Evolutionary conservation across 2,329 filamentous ascomycete genomes (phyloP).

Genomic region (Malbranchea zuffiana): DNA sequence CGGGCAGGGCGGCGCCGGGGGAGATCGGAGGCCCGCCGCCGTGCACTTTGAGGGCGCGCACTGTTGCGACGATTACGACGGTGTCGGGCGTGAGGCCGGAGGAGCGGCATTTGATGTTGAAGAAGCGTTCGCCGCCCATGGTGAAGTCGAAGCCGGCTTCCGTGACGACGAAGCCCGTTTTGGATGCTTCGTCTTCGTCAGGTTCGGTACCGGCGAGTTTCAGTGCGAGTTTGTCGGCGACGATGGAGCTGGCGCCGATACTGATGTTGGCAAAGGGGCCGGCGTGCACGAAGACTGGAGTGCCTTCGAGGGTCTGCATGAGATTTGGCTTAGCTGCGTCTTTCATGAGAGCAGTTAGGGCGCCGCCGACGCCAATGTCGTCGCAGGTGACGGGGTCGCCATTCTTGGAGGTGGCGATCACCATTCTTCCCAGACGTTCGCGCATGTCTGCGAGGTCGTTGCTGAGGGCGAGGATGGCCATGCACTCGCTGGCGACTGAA

Average conservation of each 20-base stretch:
- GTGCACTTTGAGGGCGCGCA: constrained; percentile 92
- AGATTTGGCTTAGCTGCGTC: constrained; percentile 98
- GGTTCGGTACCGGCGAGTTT: constrained; percentile 92
- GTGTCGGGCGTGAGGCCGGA: constrained; percentile 88
- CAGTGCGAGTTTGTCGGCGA: constrained; percentile 88
- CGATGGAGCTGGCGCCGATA: constrained; percentile 89
- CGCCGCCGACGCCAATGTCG: constrained; percentile 85
- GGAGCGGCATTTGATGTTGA: constrained; percentile 98
- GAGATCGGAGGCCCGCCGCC: constrained; percentile 90
- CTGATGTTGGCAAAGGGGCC: constrained; percentile 97
- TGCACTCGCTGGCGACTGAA: constrained; percentile 92
- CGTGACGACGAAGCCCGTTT: constrained; percentile 87
- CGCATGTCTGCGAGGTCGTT: constrained; percentile 80
- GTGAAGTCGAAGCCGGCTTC: constrained; percentile 99
- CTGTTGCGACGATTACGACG: constrained; percentile 88
- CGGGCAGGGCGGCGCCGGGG: constrained; percentile 70
- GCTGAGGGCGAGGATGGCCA: constrained; percentile 93
- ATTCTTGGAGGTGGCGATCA: constrained; percentile 72
- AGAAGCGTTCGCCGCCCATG: constrained; percentile 98
- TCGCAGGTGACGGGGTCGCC: constrained; percentile 94
- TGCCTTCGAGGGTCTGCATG: constrained; percentile 96
- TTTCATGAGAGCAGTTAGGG: constrained; percentile 87
- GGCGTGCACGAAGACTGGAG: constrained; percentile 93
- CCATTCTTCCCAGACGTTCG: constrained; percentile 88
- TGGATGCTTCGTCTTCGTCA: constrained; percentile 71